Base-by-base conservation (phyloP, 176 grass and related monocot genomes). In the Avena sativa region DNA sequence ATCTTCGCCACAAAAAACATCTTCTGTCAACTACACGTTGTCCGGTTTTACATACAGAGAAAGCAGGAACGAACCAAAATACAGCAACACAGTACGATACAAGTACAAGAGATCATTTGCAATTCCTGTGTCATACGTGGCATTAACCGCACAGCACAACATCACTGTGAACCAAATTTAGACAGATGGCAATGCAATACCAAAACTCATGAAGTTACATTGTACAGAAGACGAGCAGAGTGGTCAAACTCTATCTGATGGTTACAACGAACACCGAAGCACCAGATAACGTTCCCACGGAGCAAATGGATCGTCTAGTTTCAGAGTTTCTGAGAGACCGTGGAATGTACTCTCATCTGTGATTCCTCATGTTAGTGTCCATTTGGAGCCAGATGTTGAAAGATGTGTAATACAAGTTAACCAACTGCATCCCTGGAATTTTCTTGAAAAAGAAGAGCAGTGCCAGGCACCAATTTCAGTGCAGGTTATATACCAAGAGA, bases 161-260 rank as follows among this genome's bases (percentile, higher is more conserved):
- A 65, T 63, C 19, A 59, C 17, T 25, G 17, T 15, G 70, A 63
- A 47, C 17, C 70, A 74, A 81, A 91, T 88, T 60, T 78, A 85
- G 60, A 55, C 7, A 60, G 12, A 63, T 34, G n/a, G 4, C 65
- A 28, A 19, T 48, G 16, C 38, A 44, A 80, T 21, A 85, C 5
- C 16, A 72, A 65, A 78, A 85, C 58, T 23, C 34, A 26, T 34
- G 1, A 70, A 56, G 62, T 69, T 84, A 69, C 81, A 81, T 78
- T 30, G 26, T 86, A 90, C 76, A 84, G 48, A 82, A 61, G 59
- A 61, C 23, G 59, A 61, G 59, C 59, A 61, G 51, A 81, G 20
- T 55, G n/a, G 25, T 9, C 61, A 60, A 61, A 20, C 25, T 19
- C 32, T 19, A 23, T 71, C 21, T 58, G 12, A 90, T 74, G 73